Conservation (phyloP, 1,139 yeast species). For the Magnusiomyces clavatus region DNA sequence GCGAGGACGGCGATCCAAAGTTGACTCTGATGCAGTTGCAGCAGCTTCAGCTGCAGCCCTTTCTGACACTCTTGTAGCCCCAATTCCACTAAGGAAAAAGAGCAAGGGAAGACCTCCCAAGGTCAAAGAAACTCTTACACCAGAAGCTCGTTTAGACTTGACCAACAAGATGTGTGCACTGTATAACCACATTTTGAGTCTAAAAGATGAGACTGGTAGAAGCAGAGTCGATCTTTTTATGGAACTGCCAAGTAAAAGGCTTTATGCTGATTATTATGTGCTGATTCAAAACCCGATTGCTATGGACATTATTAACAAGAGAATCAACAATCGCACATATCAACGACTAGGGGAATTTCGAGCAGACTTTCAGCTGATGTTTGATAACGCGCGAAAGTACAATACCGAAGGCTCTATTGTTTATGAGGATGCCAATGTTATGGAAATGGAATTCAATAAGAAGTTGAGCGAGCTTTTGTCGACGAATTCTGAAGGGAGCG, state of each 20-base stretch:
- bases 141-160: slow-evolving; percentile 24
- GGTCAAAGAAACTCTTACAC: slow-evolving; percentile 37
- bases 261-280: slow-evolving; percentile 82
- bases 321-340: slow-evolving; percentile 46
- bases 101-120: slow-evolving; percentile 36
- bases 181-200: slow-evolving; percentile 19
- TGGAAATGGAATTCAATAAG: slow-evolving; percentile 40
- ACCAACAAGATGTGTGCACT: slow-evolving; percentile 20
- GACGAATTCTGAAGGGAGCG: not conserved
- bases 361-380: slow-evolving; percentile 70
- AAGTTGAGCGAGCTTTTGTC: slow-evolving; percentile 15
- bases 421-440: slow-evolving; percentile 62
- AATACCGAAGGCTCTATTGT: slow-evolving; percentile 86
- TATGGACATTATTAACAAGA: slow-evolving; percentile 41
- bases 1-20: slow-evolving; percentile 17
- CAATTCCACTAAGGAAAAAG: slow-evolving; percentile 24
- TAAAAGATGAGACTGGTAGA: slow-evolving; percentile 27
- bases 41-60: slow-evolving; percentile 13
- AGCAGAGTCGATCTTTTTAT: slow-evolving; percentile 50
- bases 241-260: slow-evolving; percentile 57
- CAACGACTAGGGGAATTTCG: slow-evolving; percentile 50
- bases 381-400: slow-evolving; percentile 76
- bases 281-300: slow-evolving; percentile 80
- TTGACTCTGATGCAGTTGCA: slow-evolving; percentile 15
- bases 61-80: slow-evolving; percentile 7